Evolutionary conservation across 768 basidiomycete species (phyloP).

Genomic region (Xerocomus brunneocitrinus): DNA sequence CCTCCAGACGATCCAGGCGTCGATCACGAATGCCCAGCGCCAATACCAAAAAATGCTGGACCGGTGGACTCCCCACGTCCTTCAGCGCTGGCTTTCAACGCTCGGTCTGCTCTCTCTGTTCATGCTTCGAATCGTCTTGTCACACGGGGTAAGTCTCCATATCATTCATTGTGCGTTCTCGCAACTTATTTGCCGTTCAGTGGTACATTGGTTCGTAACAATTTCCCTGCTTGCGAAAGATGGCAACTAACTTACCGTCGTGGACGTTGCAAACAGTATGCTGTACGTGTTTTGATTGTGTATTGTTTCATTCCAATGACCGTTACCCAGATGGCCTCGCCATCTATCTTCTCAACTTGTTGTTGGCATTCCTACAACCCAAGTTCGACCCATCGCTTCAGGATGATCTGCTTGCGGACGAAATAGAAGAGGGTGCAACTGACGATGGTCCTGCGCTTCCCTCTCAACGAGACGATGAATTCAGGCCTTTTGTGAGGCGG

Average conservation of each 20-base stretch:
- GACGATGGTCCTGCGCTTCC: conserved; percentile 56
- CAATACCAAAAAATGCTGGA: conserved; percentile 89
- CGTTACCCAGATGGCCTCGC: conserved; percentile 70
- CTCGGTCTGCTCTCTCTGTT: conserved; percentile 69
- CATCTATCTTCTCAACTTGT: conserved; percentile 92
- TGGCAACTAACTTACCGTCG: background rate
- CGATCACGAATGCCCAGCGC: conserved; percentile 48
- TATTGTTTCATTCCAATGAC: conserved; percentile 1
- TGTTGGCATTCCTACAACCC: conserved; percentile 96
- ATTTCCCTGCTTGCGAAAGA: background rate
- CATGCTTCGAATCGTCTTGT: conserved; percentile 76
- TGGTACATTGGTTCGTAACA: conserved; percentile 84
- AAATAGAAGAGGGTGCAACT: conserved; percentile 90
- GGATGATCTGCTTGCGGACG: conserved; percentile 89
- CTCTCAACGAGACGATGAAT: conserved; percentile 82
- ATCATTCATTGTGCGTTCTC: background rate
- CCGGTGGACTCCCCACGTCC: conserved; percentile 82
- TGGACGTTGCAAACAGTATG: conserved; percentile 43
- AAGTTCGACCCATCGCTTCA: conserved; percentile 96
- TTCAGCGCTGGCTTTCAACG: conserved; percentile 87
- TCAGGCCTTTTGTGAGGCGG: conserved; percentile 92
- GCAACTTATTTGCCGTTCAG: conserved; percentile 34
- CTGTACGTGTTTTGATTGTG: conserved; percentile 46
- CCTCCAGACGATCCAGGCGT: conserved; percentile 26
- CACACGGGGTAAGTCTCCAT: conserved; percentile 71